phyloP scores from a whole-genome alignment of 345 rosid genomes.

The Arabis alpina region DNA sequence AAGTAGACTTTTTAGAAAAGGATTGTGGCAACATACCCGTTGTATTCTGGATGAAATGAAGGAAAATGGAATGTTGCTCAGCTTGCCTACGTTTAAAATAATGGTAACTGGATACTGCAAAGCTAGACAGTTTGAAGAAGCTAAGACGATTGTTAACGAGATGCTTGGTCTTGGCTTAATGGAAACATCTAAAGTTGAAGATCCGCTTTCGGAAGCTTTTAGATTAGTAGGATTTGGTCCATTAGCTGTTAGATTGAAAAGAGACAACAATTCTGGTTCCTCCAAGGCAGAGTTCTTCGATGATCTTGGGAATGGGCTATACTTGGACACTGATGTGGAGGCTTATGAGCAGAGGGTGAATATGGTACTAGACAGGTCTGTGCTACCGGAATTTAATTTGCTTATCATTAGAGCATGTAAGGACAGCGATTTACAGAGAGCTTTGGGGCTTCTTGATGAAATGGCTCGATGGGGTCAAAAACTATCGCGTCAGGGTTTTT shows the following conservation, averaged over 20 bases:
- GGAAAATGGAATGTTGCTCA: slow-evolving; percentile 47
- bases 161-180: slow-evolving; percentile 60
- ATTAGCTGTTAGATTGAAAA: slow-evolving; percentile 62
- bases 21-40: slow-evolving; percentile 58
- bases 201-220: slow-evolving; percentile 69
- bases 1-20: slow-evolving; percentile 58
- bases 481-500: slow-evolving; percentile 48
- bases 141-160: slow-evolving; percentile 49
- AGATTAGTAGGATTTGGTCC: slow-evolving; percentile 61
- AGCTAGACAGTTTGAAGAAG: slow-evolving; percentile 73
- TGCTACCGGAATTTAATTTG: slow-evolving; percentile 59
- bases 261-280: slow-evolving; percentile 61
- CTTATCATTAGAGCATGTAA: slow-evolving; percentile 52
- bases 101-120: slow-evolving; percentile 76
- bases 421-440: slow-evolving; percentile 47
- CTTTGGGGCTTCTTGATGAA: slow-evolving; percentile 55
- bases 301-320: slow-evolving; percentile 82
- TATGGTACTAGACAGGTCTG: slow-evolving; percentile 52
- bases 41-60: slow-evolving; percentile 64
- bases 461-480: slow-evolving; percentile 77
- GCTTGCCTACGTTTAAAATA: slow-evolving; percentile 54
- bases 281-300: slow-evolving; percentile 75
- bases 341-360: slow-evolving; percentile 59
- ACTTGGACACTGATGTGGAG: slow-evolving; percentile 66
- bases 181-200: slow-evolving; percentile 52